phyloP scores from a whole-genome alignment of 306 rosid species.

The Trichosanthes cucumerina region DNA sequence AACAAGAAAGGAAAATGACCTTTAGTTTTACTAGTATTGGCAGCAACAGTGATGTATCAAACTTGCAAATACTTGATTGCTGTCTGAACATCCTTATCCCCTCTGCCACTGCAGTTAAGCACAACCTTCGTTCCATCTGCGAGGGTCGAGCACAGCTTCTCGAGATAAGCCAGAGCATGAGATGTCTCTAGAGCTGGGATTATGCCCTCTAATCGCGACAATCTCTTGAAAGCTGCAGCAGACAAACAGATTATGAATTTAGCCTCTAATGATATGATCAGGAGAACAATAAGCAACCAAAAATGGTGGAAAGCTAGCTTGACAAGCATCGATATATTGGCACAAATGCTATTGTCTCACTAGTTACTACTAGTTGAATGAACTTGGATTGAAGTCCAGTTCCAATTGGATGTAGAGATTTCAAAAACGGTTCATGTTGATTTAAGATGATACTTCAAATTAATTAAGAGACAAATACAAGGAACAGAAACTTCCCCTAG shows the following conservation, averaged over 20 bases:
- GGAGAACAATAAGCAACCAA: background rate
- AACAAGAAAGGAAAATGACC: background rate
- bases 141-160: slow-evolving; percentile 72
- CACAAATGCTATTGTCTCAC: background rate
- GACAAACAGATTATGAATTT: slow-evolving; percentile 6
- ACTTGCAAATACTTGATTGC: slow-evolving; percentile 74
- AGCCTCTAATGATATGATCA: background rate
- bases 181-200: slow-evolving; percentile 96
- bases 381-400: background rate
- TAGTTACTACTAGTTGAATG: background rate
- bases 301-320: background rate
- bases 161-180: slow-evolving; percentile 85
- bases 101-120: slow-evolving; percentile 86
- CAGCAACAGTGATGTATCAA: slow-evolving; percentile 11
- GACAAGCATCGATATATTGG: background rate
- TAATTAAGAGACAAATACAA: background rate
- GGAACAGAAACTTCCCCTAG: background rate
- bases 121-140: slow-evolving; percentile 67
- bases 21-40: background rate
- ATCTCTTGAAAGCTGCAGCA: slow-evolving; percentile 70
- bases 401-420: background rate
- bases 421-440: background rate
- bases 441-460: background rate
- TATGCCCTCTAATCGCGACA: slow-evolving; percentile 84
- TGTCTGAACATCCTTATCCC: slow-evolving; percentile 93